Conservation (phyloP, 768 basidiomycete genomes). For the Rhizopogon vulgaris region DNA sequence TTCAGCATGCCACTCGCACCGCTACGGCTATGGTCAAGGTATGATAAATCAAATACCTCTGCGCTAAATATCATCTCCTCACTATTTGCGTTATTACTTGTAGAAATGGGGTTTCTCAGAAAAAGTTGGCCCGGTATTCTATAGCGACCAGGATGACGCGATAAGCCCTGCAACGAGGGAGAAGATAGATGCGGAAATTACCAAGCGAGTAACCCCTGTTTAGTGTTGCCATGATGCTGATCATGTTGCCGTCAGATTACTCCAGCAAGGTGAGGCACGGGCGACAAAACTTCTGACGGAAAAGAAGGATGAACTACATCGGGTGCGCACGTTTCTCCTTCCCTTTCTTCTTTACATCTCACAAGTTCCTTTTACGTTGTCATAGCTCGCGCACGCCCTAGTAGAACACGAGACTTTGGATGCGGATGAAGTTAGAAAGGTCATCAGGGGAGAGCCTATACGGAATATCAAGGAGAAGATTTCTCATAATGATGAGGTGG, state of each 20-base stretch:
- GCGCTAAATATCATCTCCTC: slow-evolving; percentile 3
- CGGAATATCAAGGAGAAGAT: slow-evolving; percentile 62
- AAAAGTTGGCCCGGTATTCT: slow-evolving; percentile 79
- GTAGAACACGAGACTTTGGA: slow-evolving; percentile 95
- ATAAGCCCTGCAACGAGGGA: slow-evolving; percentile 74
- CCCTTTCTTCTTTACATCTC: background rate
- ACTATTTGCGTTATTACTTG: background rate
- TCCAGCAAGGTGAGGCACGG: slow-evolving; percentile 65
- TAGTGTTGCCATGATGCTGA: background rate
- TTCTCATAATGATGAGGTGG: slow-evolving; percentile 37
- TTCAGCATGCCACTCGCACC: slow-evolving; percentile 70
- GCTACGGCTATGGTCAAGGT: slow-evolving; percentile 90
- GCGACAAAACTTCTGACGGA: slow-evolving; percentile 57
- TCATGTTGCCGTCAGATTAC: slow-evolving; percentile 34
- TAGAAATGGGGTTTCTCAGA: slow-evolving; percentile 76
- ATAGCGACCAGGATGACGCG: slow-evolving; percentile 62
- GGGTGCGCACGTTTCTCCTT: slow-evolving; percentile 34
- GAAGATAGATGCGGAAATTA: slow-evolving; percentile 85
- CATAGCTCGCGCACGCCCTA: slow-evolving; percentile 80
- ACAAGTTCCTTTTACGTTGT: background rate
- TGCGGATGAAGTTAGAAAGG: slow-evolving; percentile 78
- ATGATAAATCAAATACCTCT: slow-evolving; percentile 16
- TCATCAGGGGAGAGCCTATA: slow-evolving; percentile 79
- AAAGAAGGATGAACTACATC: slow-evolving; percentile 71
- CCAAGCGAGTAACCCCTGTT: slow-evolving; percentile 45